A percentile compares a stretch with the other conserved stretches of the same genome.
Conservation (phyloP, 345 rosid genomes). For the Eucalyptus viminalis region DNA sequence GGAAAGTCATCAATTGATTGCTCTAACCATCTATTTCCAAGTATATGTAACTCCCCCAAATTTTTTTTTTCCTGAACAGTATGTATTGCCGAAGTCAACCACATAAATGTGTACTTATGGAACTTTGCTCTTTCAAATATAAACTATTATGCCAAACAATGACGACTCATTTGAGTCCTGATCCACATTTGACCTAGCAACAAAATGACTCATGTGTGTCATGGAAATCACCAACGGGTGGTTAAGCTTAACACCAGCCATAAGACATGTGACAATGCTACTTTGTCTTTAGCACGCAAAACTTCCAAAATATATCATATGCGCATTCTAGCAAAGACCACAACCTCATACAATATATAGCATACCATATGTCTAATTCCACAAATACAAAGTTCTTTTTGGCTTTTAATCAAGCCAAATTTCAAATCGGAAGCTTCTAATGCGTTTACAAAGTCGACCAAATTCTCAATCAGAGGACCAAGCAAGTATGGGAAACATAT, state of each 20-base stretch:
- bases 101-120: background rate
- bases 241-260: background rate
- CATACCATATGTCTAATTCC: background rate
- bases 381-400: background rate
- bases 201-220: background rate
- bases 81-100: background rate
- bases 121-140: background rate
- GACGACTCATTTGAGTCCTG: background rate
- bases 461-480: background rate
- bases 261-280: background rate
- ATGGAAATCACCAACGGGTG: background rate
- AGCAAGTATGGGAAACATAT: background rate
- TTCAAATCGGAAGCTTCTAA: background rate
- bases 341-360: background rate
- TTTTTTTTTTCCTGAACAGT: background rate
- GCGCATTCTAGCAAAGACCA: background rate
- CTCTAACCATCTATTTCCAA: background rate
- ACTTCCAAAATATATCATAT: background rate
- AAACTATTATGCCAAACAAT: background rate
- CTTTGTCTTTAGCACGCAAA: background rate
- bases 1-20: background rate
- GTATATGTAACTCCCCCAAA: background rate
- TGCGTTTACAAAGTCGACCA: background rate
- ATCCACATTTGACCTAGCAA: background rate
- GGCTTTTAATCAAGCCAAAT: background rate